Base-by-base conservation (phyloP, 352 stramenopile genomes). In the Phytopythium cucurbitacearum region DNA sequence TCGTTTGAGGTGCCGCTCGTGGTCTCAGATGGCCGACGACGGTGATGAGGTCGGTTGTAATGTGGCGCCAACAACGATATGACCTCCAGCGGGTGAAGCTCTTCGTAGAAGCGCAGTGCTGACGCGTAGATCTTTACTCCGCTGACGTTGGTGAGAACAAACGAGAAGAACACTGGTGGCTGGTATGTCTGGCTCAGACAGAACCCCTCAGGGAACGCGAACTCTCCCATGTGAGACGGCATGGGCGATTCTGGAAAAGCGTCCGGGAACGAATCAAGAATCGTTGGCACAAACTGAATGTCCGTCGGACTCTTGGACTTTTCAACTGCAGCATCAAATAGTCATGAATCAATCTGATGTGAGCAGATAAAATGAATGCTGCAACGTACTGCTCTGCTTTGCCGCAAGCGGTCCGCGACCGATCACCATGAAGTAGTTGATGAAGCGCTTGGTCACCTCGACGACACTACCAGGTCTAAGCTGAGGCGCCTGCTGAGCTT, bases 341-440 rank as follows among this genome's bases (percentile, higher is more conserved):
- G n/a, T 43, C 10, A 13, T 5, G n/a, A 40, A 47, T 34, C 7
- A 6, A 28, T 28, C 21, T 28, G 21, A 28, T 28, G 21, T 28
- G 21, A 28, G 21, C 21, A 28, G 21, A 28, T 28, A 28, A 28
- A 44, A 51, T 21, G n/a, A n/a, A 38, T 16, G 21, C 5, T 12
- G 3, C 4, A 11, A 74, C 79, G 48, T 74, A 92, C 82, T 73
- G 48, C 62, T 77, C 52, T 91, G 82, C 44, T 89, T 80, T 1
- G 71, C 59, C 15, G 80, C 69, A 16, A 88, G 65, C 7, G 57
- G 51, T 6, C 80, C 80, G 42, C 80, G 63, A n/a, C 77, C 80
- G 4, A 94, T 66, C 33, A 91, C 80, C 35, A 89, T 65, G 62
- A 94, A 94, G 69, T 90, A 89, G 55, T 94, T 90, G 13, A 90